Conservation (phyloP, 2,329 filamentous ascomycete genomes). For the Fusarium euwallaceae region DNA sequence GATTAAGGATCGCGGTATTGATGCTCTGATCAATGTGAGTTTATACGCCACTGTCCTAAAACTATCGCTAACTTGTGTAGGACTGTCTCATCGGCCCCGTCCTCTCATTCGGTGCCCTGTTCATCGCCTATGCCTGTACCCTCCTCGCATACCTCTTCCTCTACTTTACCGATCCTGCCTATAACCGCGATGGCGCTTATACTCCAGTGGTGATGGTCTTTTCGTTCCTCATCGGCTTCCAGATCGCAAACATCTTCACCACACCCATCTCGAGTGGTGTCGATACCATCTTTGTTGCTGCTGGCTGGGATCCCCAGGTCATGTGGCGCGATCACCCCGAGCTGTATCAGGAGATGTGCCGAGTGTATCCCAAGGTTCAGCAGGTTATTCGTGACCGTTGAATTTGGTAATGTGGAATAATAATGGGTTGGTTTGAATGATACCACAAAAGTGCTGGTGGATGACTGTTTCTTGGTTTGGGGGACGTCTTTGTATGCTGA, state of each 20-base stretch:
- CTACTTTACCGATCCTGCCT: conserved; percentile 81
- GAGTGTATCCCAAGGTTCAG: conserved; percentile 87
- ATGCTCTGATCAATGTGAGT: conserved; percentile 82
- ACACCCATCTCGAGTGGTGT: conserved; percentile 90
- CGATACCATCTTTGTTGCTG: conserved; percentile 90
- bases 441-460: conserved; percentile 26
- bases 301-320: conserved; percentile 77
- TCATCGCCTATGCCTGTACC: conserved; percentile 86
- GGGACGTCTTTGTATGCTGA: neutral
- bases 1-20: conserved; percentile 92
- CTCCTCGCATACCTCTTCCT: conserved; percentile 91
- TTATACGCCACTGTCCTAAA: rapidly evolving
- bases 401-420: neutral
- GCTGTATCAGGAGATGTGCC: conserved; percentile 82
- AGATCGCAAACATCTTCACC: conserved; percentile 90
- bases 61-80: conserved; percentile 44
- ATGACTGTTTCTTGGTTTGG: neutral
- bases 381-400: conserved; percentile 70
- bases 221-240: conserved; percentile 88
- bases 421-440: conserved; percentile 12
- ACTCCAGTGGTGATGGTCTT: conserved; percentile 86
- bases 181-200: conserved; percentile 77
- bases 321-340: conserved; percentile 85
- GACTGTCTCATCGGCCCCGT: conserved; percentile 85
- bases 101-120: conserved; percentile 81